phyloP scores from a whole-genome alignment of 2,329 filamentous ascomycete species.

The Pestalotiopsis sp. region DNA sequence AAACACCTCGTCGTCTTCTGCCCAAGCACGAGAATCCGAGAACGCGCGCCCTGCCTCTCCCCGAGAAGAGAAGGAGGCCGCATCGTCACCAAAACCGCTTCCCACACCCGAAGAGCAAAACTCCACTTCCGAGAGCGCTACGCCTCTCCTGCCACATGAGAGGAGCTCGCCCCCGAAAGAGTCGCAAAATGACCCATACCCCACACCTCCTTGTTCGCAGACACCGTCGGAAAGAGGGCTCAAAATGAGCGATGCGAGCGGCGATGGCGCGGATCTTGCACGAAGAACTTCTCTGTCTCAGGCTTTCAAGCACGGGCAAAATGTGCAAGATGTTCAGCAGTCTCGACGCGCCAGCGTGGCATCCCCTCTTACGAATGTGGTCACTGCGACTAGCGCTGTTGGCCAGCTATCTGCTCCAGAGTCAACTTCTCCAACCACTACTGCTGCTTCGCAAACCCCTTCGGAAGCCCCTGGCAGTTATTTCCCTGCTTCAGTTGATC shows the following conservation, averaged over 20 bases:
- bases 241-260: conserved; percentile 43
- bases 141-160: conserved; percentile 42
- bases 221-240: conserved; percentile 45
- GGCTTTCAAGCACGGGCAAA: conserved; percentile 43
- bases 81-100: conserved; percentile 22
- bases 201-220: conserved; percentile 60
- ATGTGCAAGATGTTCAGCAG: conserved; percentile 44
- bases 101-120: conserved; percentile 26
- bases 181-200: conserved; percentile 48
- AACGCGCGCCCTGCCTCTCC: conserved; percentile 35
- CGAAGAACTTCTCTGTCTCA: conserved; percentile 4
- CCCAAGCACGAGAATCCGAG: conserved; percentile 41
- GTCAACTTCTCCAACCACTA: conserved; percentile 53
- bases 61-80: conserved; percentile 33
- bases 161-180: conserved; percentile 34
- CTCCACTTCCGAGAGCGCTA: conserved; percentile 23
- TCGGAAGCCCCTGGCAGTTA: conserved; percentile 38
- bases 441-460: conserved; percentile 42
- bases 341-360: conserved; percentile 47
- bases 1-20: conserved; percentile 39
- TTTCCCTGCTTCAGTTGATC: conserved; percentile 61
- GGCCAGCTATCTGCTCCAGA: conserved; percentile 72
- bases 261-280: conserved; percentile 37
- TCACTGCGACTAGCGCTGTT: conserved; percentile 65
- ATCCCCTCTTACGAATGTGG: conserved; percentile 65